These are phyloP conservation scores for Coemansia erecta DNA, from an alignment of 192 early-diverging fungal species.

Conservation along the genomic window DNA sequence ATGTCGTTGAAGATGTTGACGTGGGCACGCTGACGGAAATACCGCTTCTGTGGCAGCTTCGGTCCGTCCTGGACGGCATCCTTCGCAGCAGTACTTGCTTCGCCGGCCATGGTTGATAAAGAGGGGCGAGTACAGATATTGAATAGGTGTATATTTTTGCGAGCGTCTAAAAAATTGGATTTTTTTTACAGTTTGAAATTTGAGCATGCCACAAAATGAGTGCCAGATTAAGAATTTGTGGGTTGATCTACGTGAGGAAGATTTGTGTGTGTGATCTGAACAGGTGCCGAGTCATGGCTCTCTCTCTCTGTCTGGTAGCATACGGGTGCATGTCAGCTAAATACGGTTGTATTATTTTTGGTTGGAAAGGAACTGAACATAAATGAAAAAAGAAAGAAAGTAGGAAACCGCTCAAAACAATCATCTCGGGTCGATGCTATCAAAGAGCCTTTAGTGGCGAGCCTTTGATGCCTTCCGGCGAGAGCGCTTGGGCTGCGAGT, in stretches of 20 bases:
- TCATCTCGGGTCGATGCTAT: too few relatives aligned
- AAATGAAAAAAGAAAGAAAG: slow-evolving; percentile 7
- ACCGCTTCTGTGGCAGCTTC: slow-evolving; percentile 72
- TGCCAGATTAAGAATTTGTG: background rate
- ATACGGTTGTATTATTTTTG: background rate
- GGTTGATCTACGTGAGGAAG: background rate
- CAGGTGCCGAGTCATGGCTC: too few relatives aligned
- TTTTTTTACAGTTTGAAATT: slow-evolving; percentile 2
- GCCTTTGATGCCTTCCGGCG: slow-evolving; percentile 39
- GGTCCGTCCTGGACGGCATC: slow-evolving; percentile 15
- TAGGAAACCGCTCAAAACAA: background rate
- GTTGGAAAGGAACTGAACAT: background rate
- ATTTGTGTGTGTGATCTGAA: too few relatives aligned
- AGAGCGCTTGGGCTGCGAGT: slow-evolving; percentile 35
- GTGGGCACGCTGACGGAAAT: slow-evolving; percentile 86
- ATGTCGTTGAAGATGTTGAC: slow-evolving; percentile 98
- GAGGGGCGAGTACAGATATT: background rate
- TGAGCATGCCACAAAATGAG: too few relatives aligned
- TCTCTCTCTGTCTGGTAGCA: too few relatives aligned
- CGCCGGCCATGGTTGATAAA: slow-evolving; percentile 17
- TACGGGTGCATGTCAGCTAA: background rate
- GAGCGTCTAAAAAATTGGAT: background rate
- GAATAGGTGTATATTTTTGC: background rate
- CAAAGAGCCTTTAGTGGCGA: slow-evolving; percentile 11
- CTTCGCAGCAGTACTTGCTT: background rate